phyloP scores from a whole-genome alignment of 139 green algal genomes.

The Chlamydomonas applanata region DNA sequence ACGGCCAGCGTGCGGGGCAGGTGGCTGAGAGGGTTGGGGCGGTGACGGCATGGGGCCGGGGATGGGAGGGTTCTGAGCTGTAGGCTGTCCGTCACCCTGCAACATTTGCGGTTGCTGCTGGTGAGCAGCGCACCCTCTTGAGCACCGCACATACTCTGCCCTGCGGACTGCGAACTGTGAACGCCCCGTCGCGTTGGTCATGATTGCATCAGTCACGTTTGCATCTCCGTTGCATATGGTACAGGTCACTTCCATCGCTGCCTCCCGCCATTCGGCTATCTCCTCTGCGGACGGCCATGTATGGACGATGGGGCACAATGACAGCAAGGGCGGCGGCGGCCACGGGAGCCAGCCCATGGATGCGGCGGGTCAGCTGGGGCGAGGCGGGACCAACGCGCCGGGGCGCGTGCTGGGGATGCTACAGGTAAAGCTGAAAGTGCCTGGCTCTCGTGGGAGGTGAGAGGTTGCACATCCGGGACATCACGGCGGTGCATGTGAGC shows the following conservation, averaged over 20 bases:
- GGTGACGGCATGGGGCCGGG: too few species aligned
- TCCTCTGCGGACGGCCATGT: constrained; percentile 30
- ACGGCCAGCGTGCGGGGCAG: too few species aligned
- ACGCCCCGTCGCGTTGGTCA: not conserved
- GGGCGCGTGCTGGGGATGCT: constrained; percentile 5
- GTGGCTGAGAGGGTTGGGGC: too few species aligned
- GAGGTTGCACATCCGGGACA: too few species aligned
- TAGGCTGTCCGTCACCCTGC: too few species aligned
- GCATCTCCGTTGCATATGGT: not conserved
- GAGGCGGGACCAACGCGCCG: not conserved
- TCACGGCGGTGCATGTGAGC: too few species aligned
- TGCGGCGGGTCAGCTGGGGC: constrained; percentile 57
- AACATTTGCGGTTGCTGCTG: too few species aligned
- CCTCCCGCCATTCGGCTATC: constrained; percentile 38
- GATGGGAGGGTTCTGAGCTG: too few species aligned
- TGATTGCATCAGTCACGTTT: not conserved
- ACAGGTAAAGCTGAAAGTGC: not conserved
- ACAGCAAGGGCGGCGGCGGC: constrained; percentile 57
- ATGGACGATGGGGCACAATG: constrained; percentile 57
- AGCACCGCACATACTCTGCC: not conserved
- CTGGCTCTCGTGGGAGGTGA: too few species aligned
- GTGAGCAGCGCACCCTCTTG: not conserved
- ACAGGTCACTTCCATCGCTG: constrained; percentile 35
- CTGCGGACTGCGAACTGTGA: not conserved
- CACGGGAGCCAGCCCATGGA: constrained; percentile 53